Conservation (phyloP, 768 basidiomycete species). For the Gymnopilus dilepis region DNA sequence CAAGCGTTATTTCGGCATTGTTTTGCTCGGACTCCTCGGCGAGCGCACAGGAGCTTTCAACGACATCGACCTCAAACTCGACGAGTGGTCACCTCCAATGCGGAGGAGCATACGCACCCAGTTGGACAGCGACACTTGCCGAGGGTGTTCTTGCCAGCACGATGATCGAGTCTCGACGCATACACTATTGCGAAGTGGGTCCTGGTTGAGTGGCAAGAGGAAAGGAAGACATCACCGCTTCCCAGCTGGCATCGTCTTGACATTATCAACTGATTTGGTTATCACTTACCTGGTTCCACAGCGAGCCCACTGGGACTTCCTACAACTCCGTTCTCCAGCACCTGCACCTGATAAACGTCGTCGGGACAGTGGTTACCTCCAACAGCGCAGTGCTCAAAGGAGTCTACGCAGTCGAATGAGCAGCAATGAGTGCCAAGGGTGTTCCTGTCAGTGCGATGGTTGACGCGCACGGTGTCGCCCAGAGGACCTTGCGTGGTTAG, state of each 20-base stretch:
- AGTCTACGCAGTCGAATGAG: conserved; percentile 96
- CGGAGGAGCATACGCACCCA: conserved; percentile 81
- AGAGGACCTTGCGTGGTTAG: conserved; percentile 69
- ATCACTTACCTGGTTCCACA: conserved; percentile 83
- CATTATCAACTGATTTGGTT: conserved; percentile 72
- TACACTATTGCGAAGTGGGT: conserved; percentile 79
- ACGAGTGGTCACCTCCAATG: conserved; percentile 49
- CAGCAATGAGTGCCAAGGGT: conserved; percentile 87
- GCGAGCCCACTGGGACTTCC: conserved; percentile 63
- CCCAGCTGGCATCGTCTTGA: conserved; percentile 55
- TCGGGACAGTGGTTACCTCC: conserved; percentile 53
- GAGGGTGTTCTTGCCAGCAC: conserved; percentile 91
- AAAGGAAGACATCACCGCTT: no score
- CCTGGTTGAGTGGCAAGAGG: conserved; percentile 51
- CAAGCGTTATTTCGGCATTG: conserved; percentile 85
- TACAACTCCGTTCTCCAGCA: conserved; percentile 62
- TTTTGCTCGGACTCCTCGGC: conserved; percentile 84
- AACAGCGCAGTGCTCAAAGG: conserved; percentile 48
- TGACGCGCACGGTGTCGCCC: conserved; percentile 83
- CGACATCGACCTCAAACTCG: conserved; percentile 59
- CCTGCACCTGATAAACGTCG: conserved; percentile 61
- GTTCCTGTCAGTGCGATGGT: conserved; percentile 95
- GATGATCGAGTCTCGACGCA: conserved; percentile 93
- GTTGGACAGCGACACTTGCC: conserved; percentile 93
- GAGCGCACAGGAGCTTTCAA: conserved; percentile 67